Base-by-base conservation (phyloP, 306 rosid species). In the Trichosanthes cucumerina region DNA sequence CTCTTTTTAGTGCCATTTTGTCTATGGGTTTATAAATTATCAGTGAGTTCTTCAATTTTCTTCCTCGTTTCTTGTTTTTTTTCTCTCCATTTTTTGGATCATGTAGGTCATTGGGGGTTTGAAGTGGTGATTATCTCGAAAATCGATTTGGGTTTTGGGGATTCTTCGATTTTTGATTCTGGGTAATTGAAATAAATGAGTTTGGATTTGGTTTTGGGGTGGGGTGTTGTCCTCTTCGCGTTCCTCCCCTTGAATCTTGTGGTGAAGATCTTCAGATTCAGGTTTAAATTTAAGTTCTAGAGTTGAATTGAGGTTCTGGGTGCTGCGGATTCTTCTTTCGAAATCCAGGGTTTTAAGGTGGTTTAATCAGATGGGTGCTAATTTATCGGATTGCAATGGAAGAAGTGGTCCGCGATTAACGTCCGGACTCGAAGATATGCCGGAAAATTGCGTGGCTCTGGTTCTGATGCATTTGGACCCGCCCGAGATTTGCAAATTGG, bases 361-460 rank as follows among this genome's bases (percentile, higher is more conserved):
- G 66, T 65, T 44, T 36, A 44, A 36, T 80, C 73, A 4, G 54
- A 43, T 92, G 97, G 96, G 97, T 71, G 87, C 90, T 36, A 87
- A 74, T 85, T 34, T 89, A 44, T 90, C 96, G 2, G 59, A 72
- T 47, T 13, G 2, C n/a, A 79, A 79, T 14, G 84, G 80, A 39
- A 39, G 69, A 38, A 46, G 9, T 18, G 31, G 59, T 64, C 23
- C 68, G 75, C 36, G 77, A 64, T 14, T 76, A 63, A 78, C 85
- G 83, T 83, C 91, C 21, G 83, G 87, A 57, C 91, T 93, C 79
- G 98, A 88, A 57, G 94, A 90, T 78, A 80, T 93, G 53, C 98
- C 98, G 4, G 97, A 93, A 84, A 88, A 88, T 69, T 91, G 97
- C 82, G 89, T 89, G 74, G 98, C 97, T 62, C 52, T 86, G 85